Conservation (phyloP, 352 stramenopile genomes). For the Phytophthora europaea region DNA sequence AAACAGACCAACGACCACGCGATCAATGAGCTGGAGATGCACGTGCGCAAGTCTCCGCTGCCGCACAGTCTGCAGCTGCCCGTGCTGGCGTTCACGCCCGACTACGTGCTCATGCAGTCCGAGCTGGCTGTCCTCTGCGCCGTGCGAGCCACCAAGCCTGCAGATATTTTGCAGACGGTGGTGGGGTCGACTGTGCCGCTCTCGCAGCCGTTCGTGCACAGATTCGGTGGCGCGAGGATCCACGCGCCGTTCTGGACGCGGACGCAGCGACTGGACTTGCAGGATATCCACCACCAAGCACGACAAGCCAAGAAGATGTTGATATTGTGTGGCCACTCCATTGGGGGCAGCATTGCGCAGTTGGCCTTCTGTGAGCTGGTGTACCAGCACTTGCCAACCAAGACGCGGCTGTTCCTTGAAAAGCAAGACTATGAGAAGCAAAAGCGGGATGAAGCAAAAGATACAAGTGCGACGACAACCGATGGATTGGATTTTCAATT, state of each 20-base stretch:
- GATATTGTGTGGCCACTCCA: slow-evolving; percentile 85
- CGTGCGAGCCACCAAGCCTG: slow-evolving; percentile 63
- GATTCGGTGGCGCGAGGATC: slow-evolving; percentile 80
- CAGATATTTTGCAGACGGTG: slow-evolving; percentile 76
- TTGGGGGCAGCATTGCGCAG: slow-evolving; percentile 84
- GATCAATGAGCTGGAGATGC: slow-evolving; percentile 57
- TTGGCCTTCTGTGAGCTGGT: slow-evolving; percentile 81
- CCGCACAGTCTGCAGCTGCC: slow-evolving; percentile 71
- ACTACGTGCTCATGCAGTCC: slow-evolving; percentile 77
- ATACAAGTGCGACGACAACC: slow-evolving; percentile 8
- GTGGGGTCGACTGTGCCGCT: slow-evolving; percentile 75
- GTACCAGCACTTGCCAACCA: slow-evolving; percentile 71
- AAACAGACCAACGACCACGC: slow-evolving; percentile 30
- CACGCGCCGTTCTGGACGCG: slow-evolving; percentile 85
- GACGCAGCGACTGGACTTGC: slow-evolving; percentile 65
- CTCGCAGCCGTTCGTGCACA: slow-evolving; percentile 70
- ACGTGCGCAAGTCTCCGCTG: slow-evolving; percentile 71
- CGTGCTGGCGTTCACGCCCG: slow-evolving; percentile 56
- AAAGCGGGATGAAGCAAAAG: slow-evolving; percentile 35
- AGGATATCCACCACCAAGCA: slow-evolving; percentile 58
- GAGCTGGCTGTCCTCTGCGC: slow-evolving; percentile 70
- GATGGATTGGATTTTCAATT: slow-evolving; percentile 34
- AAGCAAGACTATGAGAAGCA: slow-evolving; percentile 67
- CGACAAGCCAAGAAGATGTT: slow-evolving; percentile 67
- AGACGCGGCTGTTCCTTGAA: slow-evolving; percentile 64